Conservation (phyloP, 148 eudicot species). For the Rhododendron kiyosumense region DNA sequence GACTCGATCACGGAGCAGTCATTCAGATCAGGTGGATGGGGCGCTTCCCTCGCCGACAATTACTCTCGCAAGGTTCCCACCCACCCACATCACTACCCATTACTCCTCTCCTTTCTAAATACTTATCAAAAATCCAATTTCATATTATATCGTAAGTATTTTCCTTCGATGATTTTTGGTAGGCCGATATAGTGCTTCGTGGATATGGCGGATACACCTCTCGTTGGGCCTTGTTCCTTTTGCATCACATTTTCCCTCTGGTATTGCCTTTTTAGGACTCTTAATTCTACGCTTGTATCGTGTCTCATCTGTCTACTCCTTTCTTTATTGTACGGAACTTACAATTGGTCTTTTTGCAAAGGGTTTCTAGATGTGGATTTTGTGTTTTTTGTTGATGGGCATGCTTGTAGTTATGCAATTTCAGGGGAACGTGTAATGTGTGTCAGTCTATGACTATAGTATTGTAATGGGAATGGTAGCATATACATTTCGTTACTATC, state of each 20-base stretch:
- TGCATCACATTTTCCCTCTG: slow-evolving; percentile 76
- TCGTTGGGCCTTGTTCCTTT: slow-evolving; percentile 74
- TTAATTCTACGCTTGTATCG: neutral
- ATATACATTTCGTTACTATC: neutral
- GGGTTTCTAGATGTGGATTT: neutral
- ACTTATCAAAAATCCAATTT: neutral
- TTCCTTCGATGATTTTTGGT: neutral
- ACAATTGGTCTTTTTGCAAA: neutral
- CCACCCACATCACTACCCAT: neutral
- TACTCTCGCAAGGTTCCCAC: slow-evolving; percentile 68
- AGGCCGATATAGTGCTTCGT: slow-evolving; percentile 76
- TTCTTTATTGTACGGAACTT: neutral
- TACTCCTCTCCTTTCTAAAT: neutral
- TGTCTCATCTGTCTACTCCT: neutral
- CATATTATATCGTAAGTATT: neutral
- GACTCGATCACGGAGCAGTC: slow-evolving; percentile 84
- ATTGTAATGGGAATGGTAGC: neutral
- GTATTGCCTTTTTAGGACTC: slow-evolving; percentile 22
- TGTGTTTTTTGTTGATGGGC: neutral
- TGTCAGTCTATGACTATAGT: neutral
- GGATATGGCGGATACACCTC: slow-evolving; percentile 89
- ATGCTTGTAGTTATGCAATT: neutral
- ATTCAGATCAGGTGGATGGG: slow-evolving; percentile 71
- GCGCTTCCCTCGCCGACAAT: slow-evolving; percentile 64
- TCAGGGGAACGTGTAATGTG: neutral